phyloP scores from a whole-genome alignment of 345 rosid species.

The Hypericum perforatum region DNA sequence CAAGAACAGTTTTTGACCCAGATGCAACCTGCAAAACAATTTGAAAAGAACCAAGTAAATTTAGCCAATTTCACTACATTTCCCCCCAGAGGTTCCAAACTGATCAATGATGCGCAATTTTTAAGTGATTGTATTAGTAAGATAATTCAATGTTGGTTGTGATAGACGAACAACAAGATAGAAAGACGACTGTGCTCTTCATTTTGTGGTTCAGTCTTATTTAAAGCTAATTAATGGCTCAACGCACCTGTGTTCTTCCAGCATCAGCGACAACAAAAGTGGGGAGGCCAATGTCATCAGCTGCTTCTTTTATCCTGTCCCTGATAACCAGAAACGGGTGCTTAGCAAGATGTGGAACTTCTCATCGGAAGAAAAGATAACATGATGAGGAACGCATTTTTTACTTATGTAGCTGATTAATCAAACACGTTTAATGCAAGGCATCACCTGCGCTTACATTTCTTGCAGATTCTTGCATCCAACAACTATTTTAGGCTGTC shows the following conservation, averaged over 20 bases:
- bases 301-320: slow-evolving; percentile 68
- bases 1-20: slow-evolving; percentile 84
- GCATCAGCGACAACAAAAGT: slow-evolving; percentile 96
- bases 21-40: slow-evolving; percentile 49
- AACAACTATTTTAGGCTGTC: slow-evolving; percentile 85
- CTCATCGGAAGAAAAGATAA: neutral
- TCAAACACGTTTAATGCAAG: too few relatives aligned
- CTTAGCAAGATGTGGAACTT: neutral
- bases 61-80: too few relatives aligned
- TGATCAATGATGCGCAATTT: too few relatives aligned
- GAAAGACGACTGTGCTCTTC: too few relatives aligned
- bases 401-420: neutral
- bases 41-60: neutral
- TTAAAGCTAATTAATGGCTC: too few relatives aligned
- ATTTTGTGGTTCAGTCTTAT: too few relatives aligned
- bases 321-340: slow-evolving; percentile 21
- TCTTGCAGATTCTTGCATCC: slow-evolving; percentile 77
- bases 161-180: too few relatives aligned
- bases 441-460: slow-evolving; percentile 68
- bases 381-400: slow-evolving; percentile 3
- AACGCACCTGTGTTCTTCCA: slow-evolving; percentile 70
- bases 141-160: too few relatives aligned
- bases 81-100: too few relatives aligned
- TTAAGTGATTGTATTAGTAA: too few relatives aligned
- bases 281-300: slow-evolving; percentile 73